These are phyloP conservation scores for Globisporangium cederbergense DNA, from an alignment of 352 stramenopile genomes.

Conservation along the genomic window DNA sequence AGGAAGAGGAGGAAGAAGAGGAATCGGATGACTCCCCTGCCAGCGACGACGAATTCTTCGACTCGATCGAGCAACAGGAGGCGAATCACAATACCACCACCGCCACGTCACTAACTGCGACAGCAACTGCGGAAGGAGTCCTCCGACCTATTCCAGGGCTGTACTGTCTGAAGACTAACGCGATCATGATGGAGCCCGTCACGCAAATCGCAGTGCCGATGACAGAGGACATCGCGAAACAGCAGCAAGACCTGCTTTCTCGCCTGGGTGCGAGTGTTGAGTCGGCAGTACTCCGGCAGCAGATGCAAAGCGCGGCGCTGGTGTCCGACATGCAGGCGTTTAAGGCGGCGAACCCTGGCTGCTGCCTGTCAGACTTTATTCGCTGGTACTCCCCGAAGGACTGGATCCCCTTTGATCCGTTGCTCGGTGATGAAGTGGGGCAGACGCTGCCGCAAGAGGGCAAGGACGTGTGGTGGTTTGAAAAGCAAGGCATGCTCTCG, in stretches of 20 bases:
- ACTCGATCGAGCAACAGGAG: constrained; percentile 61
- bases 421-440: constrained; percentile 17
- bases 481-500: constrained; percentile 62
- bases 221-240: constrained; percentile 74
- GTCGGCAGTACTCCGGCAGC: constrained; percentile 63
- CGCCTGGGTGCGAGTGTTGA: constrained; percentile 61
- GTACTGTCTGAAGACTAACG: constrained; percentile 41
- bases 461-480: constrained; percentile 63
- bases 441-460: constrained; percentile 39
- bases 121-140: constrained; percentile 27
- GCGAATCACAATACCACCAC: not conserved
- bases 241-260: constrained; percentile 74
- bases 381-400: constrained; percentile 84
- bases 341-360: constrained; percentile 71
- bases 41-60: constrained; percentile 85
- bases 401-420: constrained; percentile 51
- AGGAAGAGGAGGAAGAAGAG: constrained; percentile 22
- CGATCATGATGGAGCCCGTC: constrained; percentile 57
- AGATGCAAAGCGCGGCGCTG: constrained; percentile 68
- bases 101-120: constrained; percentile 12
- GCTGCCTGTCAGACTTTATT: constrained; percentile 75
- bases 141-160: constrained; percentile 29
- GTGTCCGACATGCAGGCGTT: constrained; percentile 86
- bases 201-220: constrained; percentile 65
- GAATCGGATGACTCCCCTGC: constrained; percentile 27